These are phyloP conservation scores for Trichosporon ovoides DNA, from an alignment of 1,284 basidiomycete species.

Conservation along the genomic window DNA sequence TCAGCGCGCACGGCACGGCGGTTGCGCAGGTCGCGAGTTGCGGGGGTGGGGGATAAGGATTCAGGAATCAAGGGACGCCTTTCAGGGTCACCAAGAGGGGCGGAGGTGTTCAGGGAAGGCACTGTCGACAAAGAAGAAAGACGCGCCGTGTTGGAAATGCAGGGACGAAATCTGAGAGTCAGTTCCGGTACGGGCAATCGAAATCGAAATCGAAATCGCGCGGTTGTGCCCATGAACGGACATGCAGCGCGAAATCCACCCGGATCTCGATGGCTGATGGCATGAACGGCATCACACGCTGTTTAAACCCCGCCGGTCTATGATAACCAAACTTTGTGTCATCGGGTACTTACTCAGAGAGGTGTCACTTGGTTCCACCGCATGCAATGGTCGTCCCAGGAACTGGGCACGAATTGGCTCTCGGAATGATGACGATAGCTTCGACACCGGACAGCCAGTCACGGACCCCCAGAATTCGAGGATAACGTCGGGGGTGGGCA, in stretches of 20 bases:
- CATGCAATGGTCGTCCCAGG: not conserved
- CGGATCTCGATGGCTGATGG: not conserved
- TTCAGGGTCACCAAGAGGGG: not conserved
- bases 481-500: not conserved
- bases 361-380: conserved; percentile 4
- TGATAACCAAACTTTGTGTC: conserved; percentile 5
- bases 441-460: not conserved
- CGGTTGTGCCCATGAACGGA: not conserved
- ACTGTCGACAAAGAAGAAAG: not conserved
- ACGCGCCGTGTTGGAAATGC: not conserved
- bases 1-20: not conserved
- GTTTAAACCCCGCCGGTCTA: conserved; percentile 1
- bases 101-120: not conserved
- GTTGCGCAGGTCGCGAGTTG: not conserved
- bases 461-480: not conserved
- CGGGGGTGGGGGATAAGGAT: not conserved
- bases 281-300: conserved; percentile 3
- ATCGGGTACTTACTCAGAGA: not conserved
- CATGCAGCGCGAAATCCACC: not conserved
- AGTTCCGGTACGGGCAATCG: not conserved
- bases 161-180: not conserved
- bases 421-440: conserved; percentile 3
- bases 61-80: not conserved
- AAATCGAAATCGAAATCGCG: not conserved
- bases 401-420: conserved; percentile 5